Evolutionary conservation across 2,329 filamentous ascomycete genomes (phyloP), one percentile per base, ranked within the genome.

Genomic region (Bertia moriformis): DNA sequence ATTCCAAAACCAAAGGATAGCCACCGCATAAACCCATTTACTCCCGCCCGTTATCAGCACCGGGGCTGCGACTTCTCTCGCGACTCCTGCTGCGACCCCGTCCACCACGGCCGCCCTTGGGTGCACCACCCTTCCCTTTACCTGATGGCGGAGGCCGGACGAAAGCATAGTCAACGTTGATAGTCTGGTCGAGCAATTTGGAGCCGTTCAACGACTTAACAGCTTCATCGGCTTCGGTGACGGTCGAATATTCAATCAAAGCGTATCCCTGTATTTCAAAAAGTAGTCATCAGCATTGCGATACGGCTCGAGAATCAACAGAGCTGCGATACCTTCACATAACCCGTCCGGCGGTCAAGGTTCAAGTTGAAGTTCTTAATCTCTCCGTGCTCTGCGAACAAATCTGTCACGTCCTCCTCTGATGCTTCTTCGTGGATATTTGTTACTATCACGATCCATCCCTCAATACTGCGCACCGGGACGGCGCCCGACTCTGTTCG

Each of bases 341-440:
- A 80, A 54, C 75, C 75, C 14, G 74, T 78, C 48, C 75, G 62
- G 39, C 75, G 65, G 53, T 80, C 75, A 45, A 80, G 54, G 50
- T 79, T 79, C 60, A 80, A 57, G 51, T 75, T 75, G 49, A 78
- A 56, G 50, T 79, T 79, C 63, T 78, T 78, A 50, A 80, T 77
- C 50, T 78, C 71, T 41, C 75, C 75, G 47, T 71, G 75, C 44
- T 80, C 75, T 43, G 71, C 73, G 52, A 80, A 80, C 49, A 78
- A 55, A 47, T 80, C 75, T 40, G 71, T 72, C 18, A 80, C 56
- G 45, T 79, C 75, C 55, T 80, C 75, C 52, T 80, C 75, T n/a
- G 65, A 71, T 7, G 75, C 72, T 52, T 80, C 75, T 51, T 79
- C 75, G 48, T 80, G 74, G 24, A 80, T 71, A 46, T 80, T 79